Percentiles rank a stretch among this genome's conserved stretches.
Conservation (phyloP, 176 grass and related monocot genomes). For the Microstegium vimineum region DNA sequence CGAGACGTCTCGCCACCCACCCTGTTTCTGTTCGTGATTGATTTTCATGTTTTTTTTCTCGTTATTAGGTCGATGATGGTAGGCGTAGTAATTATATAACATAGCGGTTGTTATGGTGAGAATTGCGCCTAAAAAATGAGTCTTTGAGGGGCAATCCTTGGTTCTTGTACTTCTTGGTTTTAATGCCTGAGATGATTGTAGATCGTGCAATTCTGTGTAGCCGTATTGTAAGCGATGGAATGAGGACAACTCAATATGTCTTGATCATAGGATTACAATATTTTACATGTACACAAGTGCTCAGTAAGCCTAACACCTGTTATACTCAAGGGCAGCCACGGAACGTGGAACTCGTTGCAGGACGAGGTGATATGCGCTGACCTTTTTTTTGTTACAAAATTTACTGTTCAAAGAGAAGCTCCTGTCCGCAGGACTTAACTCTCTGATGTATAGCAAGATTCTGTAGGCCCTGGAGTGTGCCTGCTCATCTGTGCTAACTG, state of each 20-base stretch:
- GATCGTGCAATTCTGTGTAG: not conserved
- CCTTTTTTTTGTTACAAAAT: not conserved
- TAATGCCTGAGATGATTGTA: not conserved
- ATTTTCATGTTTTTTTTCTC: not conserved
- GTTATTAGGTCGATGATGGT: not conserved
- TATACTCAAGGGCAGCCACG: no score
- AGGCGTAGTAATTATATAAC: not conserved
- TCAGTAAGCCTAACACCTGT: no score
- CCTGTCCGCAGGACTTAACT: not conserved
- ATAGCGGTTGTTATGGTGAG: not conserved
- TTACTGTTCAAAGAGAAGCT: not conserved
- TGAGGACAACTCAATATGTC: no score
- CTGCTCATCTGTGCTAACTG: constrained; percentile 15
- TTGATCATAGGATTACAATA: no score
- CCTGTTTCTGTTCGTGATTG: constrained; percentile 7
- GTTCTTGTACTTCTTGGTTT: not conserved
- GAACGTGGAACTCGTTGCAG: not conserved
- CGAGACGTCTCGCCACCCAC: constrained; percentile 21
- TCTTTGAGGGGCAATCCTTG: not conserved
- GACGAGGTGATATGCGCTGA: not conserved
- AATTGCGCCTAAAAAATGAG: not conserved
- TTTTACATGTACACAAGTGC: no score
- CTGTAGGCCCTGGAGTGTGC: constrained; percentile 32
- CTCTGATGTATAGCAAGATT: constrained; percentile 16
- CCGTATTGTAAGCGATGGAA: no score